phyloP scores from a whole-genome alignment of 768 basidiomycete species.

The Macrolepiota albuminosa region DNA sequence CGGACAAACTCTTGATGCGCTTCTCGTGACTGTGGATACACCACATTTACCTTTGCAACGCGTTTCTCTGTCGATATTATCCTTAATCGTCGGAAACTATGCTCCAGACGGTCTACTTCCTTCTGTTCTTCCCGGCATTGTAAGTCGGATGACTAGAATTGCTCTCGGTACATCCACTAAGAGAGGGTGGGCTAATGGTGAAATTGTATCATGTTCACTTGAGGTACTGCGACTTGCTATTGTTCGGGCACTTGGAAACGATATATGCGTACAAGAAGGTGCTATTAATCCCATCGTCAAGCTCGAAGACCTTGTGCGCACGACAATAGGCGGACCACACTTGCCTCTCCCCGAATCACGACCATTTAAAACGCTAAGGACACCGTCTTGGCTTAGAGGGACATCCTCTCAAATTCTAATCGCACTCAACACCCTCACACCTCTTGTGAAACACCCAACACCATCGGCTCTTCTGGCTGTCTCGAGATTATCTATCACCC shows the following conservation, averaged over 20 bases:
- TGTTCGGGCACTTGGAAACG: conserved; percentile 59
- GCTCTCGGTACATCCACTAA: conserved; percentile 48
- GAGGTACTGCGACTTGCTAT: conserved; percentile 51
- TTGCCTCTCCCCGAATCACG: conserved; percentile 17
- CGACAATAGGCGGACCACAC: conserved; percentile 19
- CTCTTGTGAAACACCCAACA: conserved; percentile 68
- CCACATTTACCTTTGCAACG: conserved; percentile 57
- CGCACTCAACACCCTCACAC: conserved; percentile 71
- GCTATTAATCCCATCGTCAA: conserved; percentile 46
- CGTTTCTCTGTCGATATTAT: conserved; percentile 56
- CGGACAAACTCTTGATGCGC: conserved; percentile 75
- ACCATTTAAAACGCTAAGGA: conserved; percentile 51
- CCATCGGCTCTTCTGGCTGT: conserved; percentile 59
- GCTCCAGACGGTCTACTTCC: conserved; percentile 49
- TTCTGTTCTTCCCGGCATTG: conserved; percentile 78
- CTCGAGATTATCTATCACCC: conserved; percentile 43
- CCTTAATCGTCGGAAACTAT: conserved; percentile 50
- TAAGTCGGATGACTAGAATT: conserved; percentile 72
- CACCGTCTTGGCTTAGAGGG: conserved; percentile 73
- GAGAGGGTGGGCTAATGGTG: conserved; percentile 73
- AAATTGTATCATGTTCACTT: conserved; percentile 55
- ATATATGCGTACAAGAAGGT: conserved; percentile 59
- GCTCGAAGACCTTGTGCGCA: conserved; percentile 57
- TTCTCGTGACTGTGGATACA: conserved; percentile 58
- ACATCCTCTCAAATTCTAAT: conserved; percentile 82